Base-by-base conservation (phyloP, 352 stramenopile genomes). In the Phytophthora sojae region DNA sequence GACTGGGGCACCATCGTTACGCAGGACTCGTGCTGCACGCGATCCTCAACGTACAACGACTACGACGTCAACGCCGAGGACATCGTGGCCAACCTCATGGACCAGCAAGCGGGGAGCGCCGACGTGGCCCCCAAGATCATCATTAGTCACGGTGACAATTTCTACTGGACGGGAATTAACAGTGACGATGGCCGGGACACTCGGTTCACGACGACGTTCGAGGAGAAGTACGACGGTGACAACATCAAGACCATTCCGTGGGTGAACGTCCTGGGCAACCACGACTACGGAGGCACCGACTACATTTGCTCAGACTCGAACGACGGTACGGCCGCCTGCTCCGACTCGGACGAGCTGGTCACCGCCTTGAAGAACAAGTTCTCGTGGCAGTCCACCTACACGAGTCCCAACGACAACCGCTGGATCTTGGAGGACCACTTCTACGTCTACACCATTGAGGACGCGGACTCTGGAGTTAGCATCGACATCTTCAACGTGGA, bases 21-120 rank as follows among this genome's bases (percentile, higher is more conserved):
- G 19, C 72, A 78, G 25, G 83, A 88, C 73, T 93, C 85, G 68
- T 93, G 83, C 69, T 93, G 85, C 71, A 80, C 81, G n/a, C 77
- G 79, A 39, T 81, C 65, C 1, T 80, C 81, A 29, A 69, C 61
- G 3, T 79, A 89, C 80, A 82, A 76, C 26, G 85, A 89, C 64
- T 71, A 86, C 15, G 81, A 91, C 56, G 77, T 85, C 51, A 80
- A 88, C 55, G 84, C 84, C 17, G 80, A 90, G 61, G 82, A 86
- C 56, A 75, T 83, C 21, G 82, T 92, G 1, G 81, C 75, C 5
- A 57, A 64, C 19, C 58, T 92, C 5, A 92, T 92, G 84, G 79
- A 82, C 58, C 81, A 84, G 47, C 77, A 81, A n/a, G 79, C 77
- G 0, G 75, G 62, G 2, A 64, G 66, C 26, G 66, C 75, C 6